phyloP scores from a whole-genome alignment of 2,329 filamentous ascomycete species.

The Cucurbitaria berberidis region DNA sequence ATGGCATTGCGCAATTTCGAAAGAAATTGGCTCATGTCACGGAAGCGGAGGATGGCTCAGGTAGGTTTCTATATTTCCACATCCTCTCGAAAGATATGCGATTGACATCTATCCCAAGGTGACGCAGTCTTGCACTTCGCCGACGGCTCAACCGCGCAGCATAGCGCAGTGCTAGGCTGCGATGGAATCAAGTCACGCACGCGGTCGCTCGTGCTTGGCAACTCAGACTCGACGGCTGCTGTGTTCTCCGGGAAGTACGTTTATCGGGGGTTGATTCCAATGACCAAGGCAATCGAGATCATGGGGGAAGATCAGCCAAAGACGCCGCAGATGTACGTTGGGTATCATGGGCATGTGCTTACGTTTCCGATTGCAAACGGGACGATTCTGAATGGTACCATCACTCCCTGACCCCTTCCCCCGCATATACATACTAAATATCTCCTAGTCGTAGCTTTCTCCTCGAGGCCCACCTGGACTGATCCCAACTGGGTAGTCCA shows the following conservation, averaged over 20 bases:
- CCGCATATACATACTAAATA: not conserved
- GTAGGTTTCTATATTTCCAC: not conserved
- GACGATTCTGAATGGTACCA: conserved; percentile 58
- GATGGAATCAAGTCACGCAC: conserved; percentile 68
- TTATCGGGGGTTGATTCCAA: conserved; percentile 67
- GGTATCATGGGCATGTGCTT: conserved; percentile 63
- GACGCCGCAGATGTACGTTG: conserved; percentile 63
- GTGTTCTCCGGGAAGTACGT: conserved; percentile 65
- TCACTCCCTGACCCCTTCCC: not conserved
- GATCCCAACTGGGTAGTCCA: conserved; percentile 34
- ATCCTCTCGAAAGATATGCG: not conserved
- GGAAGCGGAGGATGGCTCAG: conserved; percentile 29
- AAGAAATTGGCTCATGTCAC: conserved; percentile 45
- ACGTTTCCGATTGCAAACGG: conserved; percentile 67
- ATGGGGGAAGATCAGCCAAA: conserved; percentile 57
- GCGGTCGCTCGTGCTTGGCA: conserved; percentile 60
- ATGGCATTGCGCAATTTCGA: conserved; percentile 49
- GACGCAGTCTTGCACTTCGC: conserved; percentile 48
- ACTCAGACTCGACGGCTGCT: conserved; percentile 49
- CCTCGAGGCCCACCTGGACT: conserved; percentile 26
- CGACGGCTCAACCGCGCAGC: conserved; percentile 54
- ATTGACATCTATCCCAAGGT: not conserved
- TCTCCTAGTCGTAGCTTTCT: conserved; percentile 34
- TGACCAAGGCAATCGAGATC: conserved; percentile 57
- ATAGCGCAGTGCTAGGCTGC: conserved; percentile 63